A percentile compares a stretch with the other conserved stretches of the same genome.
Evolutionary conservation across 1,284 basidiomycete genomes (phyloP).

Genomic region (Puccinia coronata): DNA sequence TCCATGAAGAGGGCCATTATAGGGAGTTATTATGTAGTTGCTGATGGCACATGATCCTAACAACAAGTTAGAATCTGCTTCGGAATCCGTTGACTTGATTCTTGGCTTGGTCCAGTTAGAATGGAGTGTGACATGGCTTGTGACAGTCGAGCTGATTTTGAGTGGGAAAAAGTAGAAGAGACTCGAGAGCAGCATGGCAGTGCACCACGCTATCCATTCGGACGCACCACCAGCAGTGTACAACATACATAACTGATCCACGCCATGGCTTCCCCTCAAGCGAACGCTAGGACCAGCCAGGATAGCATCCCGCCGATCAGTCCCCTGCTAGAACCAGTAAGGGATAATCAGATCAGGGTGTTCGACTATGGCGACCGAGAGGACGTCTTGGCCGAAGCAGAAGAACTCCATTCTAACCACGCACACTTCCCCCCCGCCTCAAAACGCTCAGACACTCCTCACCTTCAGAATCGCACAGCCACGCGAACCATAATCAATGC

Average conservation of each 20-base stretch:
- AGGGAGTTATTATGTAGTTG: no score
- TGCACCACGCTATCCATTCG: not conserved
- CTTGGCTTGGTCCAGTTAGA: no score
- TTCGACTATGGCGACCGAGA: slow-evolving; percentile 48
- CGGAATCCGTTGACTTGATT: no score
- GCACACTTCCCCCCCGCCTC: slow-evolving; percentile 31
- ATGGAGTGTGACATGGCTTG: no score
- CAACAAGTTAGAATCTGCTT: no score
- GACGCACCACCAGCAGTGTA: not conserved
- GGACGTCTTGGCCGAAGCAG: slow-evolving; percentile 41
- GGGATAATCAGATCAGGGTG: slow-evolving; percentile 9
- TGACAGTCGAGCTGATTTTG: no score
- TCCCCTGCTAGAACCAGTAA: slow-evolving; percentile 12
- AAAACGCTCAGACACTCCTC: not conserved
- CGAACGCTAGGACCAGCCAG: not conserved
- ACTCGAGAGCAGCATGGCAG: no score
- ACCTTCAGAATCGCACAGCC: not conserved
- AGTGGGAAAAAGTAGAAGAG: no score
- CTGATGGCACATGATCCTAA: no score
- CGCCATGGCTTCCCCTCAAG: not conserved
- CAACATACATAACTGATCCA: no score
- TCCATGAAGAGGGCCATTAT: no score
- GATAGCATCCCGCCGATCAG: slow-evolving; percentile 19
- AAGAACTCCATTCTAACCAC: slow-evolving; percentile 12
- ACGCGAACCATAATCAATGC: not conserved